These are phyloP conservation scores for Dicorynia guianensis DNA, from an alignment of 306 rosid species.

Conservation along the genomic window DNA sequence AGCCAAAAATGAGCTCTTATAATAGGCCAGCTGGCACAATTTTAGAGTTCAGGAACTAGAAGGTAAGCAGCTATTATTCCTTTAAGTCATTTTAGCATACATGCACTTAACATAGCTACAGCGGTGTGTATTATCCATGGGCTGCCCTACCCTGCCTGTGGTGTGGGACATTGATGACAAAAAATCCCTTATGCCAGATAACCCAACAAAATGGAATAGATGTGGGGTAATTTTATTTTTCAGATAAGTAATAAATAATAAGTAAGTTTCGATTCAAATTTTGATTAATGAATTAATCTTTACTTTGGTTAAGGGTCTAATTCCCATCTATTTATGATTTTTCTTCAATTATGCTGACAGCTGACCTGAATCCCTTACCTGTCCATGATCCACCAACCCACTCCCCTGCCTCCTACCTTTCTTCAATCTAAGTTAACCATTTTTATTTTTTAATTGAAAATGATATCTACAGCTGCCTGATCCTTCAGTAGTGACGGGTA, in stretches of 20 bases:
- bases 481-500: too few species aligned
- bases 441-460: too few species aligned
- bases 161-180: neutral
- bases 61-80: neutral
- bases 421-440: too few species aligned
- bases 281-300: too few species aligned
- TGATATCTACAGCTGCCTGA: too few species aligned
- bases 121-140: neutral
- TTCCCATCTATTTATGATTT: too few species aligned
- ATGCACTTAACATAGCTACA: conserved; percentile 1
- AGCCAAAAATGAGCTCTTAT: neutral
- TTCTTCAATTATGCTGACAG: too few species aligned
- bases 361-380: too few species aligned
- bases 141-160: conserved; percentile 1
- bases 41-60: conserved; percentile 16
- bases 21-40: conserved; percentile 9
- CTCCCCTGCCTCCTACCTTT: too few species aligned
- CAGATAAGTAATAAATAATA: neutral
- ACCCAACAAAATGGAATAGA: neutral
- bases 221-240: neutral
- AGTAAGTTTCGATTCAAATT: too few species aligned
- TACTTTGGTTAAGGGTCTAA: too few species aligned
- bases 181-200: neutral
- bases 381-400: too few species aligned
- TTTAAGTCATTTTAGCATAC: conserved; percentile 7